These are phyloP conservation scores for Ophiostoma australiae DNA, from an alignment of 2,329 filamentous ascomycete genomes.

Conservation along the genomic window DNA sequence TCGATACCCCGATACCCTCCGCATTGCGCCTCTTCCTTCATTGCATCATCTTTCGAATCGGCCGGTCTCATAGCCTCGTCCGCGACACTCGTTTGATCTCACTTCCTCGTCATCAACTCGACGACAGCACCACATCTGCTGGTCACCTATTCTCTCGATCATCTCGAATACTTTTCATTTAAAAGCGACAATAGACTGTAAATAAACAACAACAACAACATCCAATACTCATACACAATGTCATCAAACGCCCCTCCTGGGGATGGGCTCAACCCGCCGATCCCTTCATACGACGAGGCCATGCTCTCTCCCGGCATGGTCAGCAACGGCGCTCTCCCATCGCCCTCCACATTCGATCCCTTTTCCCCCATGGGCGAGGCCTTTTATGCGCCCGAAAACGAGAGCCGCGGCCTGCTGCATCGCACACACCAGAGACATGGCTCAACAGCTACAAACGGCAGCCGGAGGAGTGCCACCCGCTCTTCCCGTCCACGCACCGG, in stretches of 20 bases:
- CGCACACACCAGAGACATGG: conserved; percentile 42
- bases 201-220: neutral
- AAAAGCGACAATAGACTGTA: neutral
- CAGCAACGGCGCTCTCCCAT: conserved; percentile 26
- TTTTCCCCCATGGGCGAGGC: conserved; percentile 56
- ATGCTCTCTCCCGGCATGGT: conserved; percentile 52
- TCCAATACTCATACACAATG: neutral
- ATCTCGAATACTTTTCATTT: neutral
- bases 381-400: conserved; percentile 62
- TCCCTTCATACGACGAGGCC: conserved; percentile 81
- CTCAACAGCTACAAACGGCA: conserved; percentile 33
- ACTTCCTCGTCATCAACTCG: neutral
- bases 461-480: conserved; percentile 34
- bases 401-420: conserved; percentile 69
- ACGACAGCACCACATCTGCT: neutral
- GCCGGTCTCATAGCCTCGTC: neutral
- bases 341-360: conserved; percentile 39
- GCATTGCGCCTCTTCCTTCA: conserved; percentile 1
- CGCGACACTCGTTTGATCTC: conserved; percentile 13
- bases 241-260: conserved; percentile 2
- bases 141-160: neutral
- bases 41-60: neutral
- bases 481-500: conserved; percentile 35
- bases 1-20: neutral
- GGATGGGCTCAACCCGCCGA: conserved; percentile 52